Evolutionary conservation across 2,329 filamentous ascomycete genomes (phyloP).

Genomic region (Penicillium sp.): DNA sequence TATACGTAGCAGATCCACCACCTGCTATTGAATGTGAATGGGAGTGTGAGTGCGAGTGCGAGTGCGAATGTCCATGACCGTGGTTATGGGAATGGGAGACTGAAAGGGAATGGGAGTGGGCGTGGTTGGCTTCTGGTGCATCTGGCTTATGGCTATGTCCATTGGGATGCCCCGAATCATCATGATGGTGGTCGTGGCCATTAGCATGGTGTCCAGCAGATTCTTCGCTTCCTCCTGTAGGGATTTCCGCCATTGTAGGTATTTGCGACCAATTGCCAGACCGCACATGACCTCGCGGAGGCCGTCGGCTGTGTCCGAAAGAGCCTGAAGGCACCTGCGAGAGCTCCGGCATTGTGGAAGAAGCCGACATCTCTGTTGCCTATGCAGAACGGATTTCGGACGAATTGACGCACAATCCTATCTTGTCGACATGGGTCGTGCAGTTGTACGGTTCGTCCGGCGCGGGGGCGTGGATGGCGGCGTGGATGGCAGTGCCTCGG

Average conservation of each 20-base stretch:
- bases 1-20: not conserved
- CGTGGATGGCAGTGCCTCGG: not conserved
- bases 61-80: not conserved
- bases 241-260: constrained; percentile 19
- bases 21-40: not conserved
- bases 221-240: constrained; percentile 19
- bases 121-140: constrained; percentile 21
- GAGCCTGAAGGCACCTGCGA: constrained; percentile 23
- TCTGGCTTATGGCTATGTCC: constrained; percentile 1
- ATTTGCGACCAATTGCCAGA: constrained; percentile 28
- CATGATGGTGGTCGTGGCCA: constrained; percentile 28
- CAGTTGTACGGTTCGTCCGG: not conserved
- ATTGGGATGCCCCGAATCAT: constrained; percentile 4
- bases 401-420: not conserved
- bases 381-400: not conserved
- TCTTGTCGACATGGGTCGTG: constrained; percentile 4
- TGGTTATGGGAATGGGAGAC: constrained; percentile 29
- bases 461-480: no score
- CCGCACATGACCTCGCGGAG: constrained; percentile 32
- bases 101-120: constrained; percentile 36
- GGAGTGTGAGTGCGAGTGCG: constrained; percentile 7
- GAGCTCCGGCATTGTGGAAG: constrained; percentile 26
- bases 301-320: constrained; percentile 25
- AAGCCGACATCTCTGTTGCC: constrained; percentile 29
- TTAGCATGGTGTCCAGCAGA: constrained; percentile 17